Evolutionary conservation across 306 rosid species (phyloP), one percentile per base, ranked within the genome.

Genomic region (Delonix regia): DNA sequence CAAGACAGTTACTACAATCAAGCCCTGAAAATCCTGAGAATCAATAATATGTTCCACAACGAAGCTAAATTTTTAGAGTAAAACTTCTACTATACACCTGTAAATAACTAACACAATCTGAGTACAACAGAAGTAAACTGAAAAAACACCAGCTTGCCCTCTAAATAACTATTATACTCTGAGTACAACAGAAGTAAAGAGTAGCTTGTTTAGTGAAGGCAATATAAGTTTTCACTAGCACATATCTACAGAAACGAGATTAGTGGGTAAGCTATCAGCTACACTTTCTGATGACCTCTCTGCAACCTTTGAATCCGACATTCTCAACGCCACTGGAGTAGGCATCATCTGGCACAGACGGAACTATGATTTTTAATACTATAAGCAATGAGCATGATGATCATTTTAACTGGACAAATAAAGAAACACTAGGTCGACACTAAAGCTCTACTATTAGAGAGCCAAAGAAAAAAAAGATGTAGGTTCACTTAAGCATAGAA

Each of bases 201-300:
- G 55, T 47, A 68, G 13, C 47, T 30, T 41, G 80, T 30, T 36
- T 51, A 52, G 21, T 36, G 34, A 19, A 45, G n/a, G 36, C 11
- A 10, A 69, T 8, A 6, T 38, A 34, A 36, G 49, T 34, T 27
- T 69, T 34, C 21, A 34, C 64, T 33, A 7, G 76, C 34, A 71
- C 48, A 52, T 2, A 52, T 71, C 64, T 34, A 47, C 74, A 27
- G 4, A 69, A 42, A 19, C 56, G 14, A 33, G 47, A 24, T 71
- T 13, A 51, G 45, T 52, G 45, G 34, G 33, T 36, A 14, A 56
- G 67, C 67, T 57, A 73, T 61, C 76, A 60, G 71, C 44, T 59
- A 56, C 24, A 60, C 30, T 36, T 34, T 75, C 34, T 48, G 48
- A 62, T 49, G 42, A 9, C 3, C 41, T n/a, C 22, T 75, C 9